phyloP scores from a whole-genome alignment of 495 filamentous ascomycete genomes.

The Cercophora sp. region DNA sequence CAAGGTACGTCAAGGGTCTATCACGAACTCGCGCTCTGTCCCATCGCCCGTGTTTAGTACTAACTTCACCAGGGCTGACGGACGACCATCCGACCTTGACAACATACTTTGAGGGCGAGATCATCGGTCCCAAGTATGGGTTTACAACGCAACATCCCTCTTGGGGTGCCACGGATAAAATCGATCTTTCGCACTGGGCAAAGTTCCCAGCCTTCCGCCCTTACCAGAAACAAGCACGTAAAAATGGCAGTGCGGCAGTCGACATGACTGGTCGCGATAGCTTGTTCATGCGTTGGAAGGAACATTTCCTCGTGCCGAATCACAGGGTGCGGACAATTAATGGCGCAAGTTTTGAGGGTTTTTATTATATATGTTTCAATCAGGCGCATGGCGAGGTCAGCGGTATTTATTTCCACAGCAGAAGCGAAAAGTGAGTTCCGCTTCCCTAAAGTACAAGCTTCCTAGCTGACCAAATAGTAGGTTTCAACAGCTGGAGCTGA shows the following conservation, averaged over 20 bases:
- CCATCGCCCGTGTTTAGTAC: no score
- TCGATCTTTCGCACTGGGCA: conserved; percentile 90
- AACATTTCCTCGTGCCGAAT: conserved; percentile 95
- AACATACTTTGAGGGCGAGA: conserved; percentile 98
- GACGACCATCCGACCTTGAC: conserved; percentile 94
- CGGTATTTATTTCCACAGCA: conserved; percentile 97
- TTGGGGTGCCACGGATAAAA: conserved; percentile 91
- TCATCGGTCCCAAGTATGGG: conserved; percentile 90
- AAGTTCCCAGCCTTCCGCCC: conserved; percentile 85
- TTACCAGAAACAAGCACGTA: conserved; percentile 67
- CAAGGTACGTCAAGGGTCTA: conserved; percentile 77
- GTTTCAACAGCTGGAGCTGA: conserved; percentile 89
- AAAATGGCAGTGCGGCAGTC: conserved; percentile 45
- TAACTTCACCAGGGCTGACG: conserved; percentile 90
- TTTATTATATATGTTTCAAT: conserved; percentile 99
- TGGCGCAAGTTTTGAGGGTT: conserved; percentile 96
- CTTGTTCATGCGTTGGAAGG: conserved; percentile 99
- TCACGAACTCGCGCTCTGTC: no score
- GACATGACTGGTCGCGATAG: conserved; percentile 79
- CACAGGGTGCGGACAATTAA: conserved; percentile 85
- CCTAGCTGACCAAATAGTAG: conserved; percentile 41
- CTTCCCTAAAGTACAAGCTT: no score
- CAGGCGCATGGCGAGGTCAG: conserved; percentile 78
- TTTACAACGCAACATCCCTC: conserved; percentile 85
- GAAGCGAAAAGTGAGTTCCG: conserved; percentile 84